phyloP scores from a whole-genome alignment of 2,329 filamentous ascomycete genomes.

The Teratosphaeria epicoccoides region DNA sequence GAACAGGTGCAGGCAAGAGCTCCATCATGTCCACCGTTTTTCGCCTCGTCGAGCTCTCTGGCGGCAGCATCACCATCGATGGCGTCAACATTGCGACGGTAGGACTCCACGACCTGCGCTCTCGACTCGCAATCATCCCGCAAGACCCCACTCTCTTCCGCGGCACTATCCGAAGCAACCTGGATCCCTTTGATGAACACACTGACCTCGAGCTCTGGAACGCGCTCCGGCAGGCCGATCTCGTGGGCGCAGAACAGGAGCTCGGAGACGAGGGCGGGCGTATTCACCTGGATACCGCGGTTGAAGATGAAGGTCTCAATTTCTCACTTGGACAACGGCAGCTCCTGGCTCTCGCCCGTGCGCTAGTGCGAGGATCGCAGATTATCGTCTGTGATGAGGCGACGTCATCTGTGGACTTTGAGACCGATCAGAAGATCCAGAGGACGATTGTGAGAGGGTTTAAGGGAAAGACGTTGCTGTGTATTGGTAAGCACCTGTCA shows the following conservation, averaged over 20 bases:
- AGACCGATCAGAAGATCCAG: constrained; percentile 94
- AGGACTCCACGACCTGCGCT: constrained; percentile 64
- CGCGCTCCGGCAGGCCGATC: constrained; percentile 64
- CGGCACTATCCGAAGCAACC: constrained; percentile 67
- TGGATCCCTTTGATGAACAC: constrained; percentile 73
- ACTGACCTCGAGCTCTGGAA: constrained; percentile 68
- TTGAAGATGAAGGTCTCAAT: constrained; percentile 92
- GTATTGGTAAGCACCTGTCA: constrained; percentile 66
- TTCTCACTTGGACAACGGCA: constrained; percentile 93
- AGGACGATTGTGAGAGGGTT: constrained; percentile 76
- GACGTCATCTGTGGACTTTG: constrained; percentile 85
- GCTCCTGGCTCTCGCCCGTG: constrained; percentile 85
- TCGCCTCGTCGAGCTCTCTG: constrained; percentile 48
- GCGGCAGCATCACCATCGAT: constrained; percentile 39
- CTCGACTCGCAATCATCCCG: constrained; percentile 64
- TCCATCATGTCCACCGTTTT: constrained; percentile 77
- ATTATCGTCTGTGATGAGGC: constrained; percentile 98
- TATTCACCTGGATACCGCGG: constrained; percentile 71
- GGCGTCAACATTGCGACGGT: constrained; percentile 55
- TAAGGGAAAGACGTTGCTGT: constrained; percentile 74
- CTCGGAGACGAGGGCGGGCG: constrained; percentile 42
- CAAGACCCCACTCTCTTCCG: constrained; percentile 77
- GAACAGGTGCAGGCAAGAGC: constrained; percentile 73
- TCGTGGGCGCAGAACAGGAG: constrained; percentile 46
- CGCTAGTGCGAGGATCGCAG: constrained; percentile 72